These are phyloP conservation scores for Pseudopithomyces chartarum DNA, from an alignment of 2,329 filamentous ascomycete species.

Conservation along the genomic window DNA sequence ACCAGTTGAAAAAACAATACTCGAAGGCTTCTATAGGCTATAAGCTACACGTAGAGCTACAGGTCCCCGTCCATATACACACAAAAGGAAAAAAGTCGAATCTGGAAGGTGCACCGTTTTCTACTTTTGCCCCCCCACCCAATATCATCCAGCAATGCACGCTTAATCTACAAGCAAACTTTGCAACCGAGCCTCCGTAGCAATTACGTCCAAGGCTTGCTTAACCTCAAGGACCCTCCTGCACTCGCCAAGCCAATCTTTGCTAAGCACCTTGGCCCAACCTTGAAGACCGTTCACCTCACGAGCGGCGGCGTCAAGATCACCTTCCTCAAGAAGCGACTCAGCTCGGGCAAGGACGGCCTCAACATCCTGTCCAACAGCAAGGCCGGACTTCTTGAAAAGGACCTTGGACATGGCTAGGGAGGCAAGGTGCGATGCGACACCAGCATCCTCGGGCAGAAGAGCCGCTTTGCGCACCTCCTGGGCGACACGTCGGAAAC, in stretches of 20 bases:
- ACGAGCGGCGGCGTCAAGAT: slow-evolving; percentile 86
- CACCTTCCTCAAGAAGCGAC: slow-evolving; percentile 87
- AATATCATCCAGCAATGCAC: not conserved
- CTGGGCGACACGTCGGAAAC: slow-evolving; percentile 88
- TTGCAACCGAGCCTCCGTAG: slow-evolving; percentile 86
- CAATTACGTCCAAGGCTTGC: slow-evolving; percentile 94
- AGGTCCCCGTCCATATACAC: slow-evolving; percentile 9
- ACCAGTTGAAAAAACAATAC: slow-evolving; percentile 2
- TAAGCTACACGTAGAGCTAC: slow-evolving; percentile 17
- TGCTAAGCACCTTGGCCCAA: slow-evolving; percentile 93
- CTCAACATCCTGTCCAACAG: slow-evolving; percentile 87
- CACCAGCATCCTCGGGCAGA: slow-evolving; percentile 89
- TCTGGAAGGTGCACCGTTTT: not conserved
- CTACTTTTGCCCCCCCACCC: not conserved
- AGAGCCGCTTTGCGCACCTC: slow-evolving; percentile 95
- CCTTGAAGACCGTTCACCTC: slow-evolving; percentile 94
- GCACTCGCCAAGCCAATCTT: slow-evolving; percentile 91
- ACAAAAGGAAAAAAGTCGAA: slow-evolving; percentile 11
- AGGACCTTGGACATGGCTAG: slow-evolving; percentile 89
- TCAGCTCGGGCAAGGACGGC: slow-evolving; percentile 90
- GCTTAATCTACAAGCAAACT: slow-evolving; percentile 80
- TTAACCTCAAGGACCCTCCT: slow-evolving; percentile 92
- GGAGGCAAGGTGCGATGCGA: slow-evolving; percentile 91
- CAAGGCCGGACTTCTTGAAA: slow-evolving; percentile 84
- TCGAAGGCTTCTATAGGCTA: slow-evolving; percentile 12